These are phyloP conservation scores for Hypoxylon lienhwacheense DNA, from an alignment of 495 filamentous ascomycete species.

Conservation along the genomic window DNA sequence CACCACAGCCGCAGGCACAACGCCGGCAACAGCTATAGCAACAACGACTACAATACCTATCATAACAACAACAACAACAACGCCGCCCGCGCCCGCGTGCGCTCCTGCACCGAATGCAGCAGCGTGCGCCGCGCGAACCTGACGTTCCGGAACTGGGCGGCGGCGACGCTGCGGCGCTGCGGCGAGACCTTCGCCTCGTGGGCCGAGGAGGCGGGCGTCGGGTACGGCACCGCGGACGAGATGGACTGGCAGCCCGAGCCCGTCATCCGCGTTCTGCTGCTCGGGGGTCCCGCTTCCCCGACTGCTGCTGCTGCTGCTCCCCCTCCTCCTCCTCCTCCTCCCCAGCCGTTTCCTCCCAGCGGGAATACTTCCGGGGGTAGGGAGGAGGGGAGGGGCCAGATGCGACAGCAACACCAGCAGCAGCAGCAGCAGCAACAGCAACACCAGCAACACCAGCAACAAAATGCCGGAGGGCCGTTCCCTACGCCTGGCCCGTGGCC, in stretches of 20 bases:
- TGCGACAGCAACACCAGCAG: neutral
- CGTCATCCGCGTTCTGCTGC: constrained; percentile 27
- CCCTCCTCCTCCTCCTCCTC: neutral
- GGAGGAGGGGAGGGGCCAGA: neutral
- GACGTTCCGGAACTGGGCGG: constrained; percentile 30
- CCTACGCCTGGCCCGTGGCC: constrained; percentile 16
- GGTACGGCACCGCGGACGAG: constrained; percentile 31
- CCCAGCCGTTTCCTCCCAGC: neutral
- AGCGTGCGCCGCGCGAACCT: constrained; percentile 36
- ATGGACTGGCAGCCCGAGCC: constrained; percentile 48
- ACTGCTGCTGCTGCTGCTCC: neutral
- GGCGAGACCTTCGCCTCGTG: constrained; percentile 30
- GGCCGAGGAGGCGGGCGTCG: constrained; percentile 41
- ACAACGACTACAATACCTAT: neutral
- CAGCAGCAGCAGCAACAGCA: neutral
- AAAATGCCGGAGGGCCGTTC: neutral
- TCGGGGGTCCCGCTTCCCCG: neutral
- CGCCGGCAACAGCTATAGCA: neutral
- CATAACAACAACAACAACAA: neutral
- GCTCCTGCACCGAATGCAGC: constrained; percentile 37
- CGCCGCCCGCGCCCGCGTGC: neutral
- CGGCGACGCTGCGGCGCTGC: constrained; percentile 6
- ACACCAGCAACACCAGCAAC: neutral
- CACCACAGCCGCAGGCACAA: neutral
- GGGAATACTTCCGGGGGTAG: too few species aligned